Evolutionary conservation across 2,329 filamentous ascomycete genomes (phyloP).

Genomic region (Neonectria sp.): DNA sequence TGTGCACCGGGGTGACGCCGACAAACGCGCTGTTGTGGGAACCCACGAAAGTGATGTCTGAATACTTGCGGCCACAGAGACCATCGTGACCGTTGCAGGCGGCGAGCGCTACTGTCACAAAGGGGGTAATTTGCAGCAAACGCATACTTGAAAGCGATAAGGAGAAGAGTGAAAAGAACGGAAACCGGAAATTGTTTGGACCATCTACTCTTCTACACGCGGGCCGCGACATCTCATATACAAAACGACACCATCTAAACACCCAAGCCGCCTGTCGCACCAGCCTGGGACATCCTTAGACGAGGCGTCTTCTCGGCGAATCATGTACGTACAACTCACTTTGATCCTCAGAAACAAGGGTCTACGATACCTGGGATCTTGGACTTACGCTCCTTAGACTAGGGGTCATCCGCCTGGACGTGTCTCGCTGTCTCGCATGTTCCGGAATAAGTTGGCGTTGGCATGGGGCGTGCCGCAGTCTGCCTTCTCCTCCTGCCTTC

Average conservation of each 20-base stretch:
- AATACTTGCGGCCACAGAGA: constrained; percentile 71
- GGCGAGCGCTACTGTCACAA: constrained; percentile 40
- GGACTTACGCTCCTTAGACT: neutral
- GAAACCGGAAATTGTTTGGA: neutral
- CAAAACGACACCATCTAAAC: neutral
- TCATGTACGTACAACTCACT: neutral
- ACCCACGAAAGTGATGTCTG: constrained; percentile 73
- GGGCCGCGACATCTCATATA: constrained; percentile 18
- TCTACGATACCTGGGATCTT: neutral
- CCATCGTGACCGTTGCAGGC: constrained; percentile 71
- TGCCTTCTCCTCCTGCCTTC: constrained; percentile 6
- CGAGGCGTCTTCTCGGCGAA: constrained; percentile 8
- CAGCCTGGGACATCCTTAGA: constrained; percentile 1
- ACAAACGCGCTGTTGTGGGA: constrained; percentile 78
- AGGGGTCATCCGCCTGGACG: neutral
- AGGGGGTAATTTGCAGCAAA: constrained; percentile 32
- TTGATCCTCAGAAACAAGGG: constrained; percentile 2
- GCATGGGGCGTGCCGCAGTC: neutral
- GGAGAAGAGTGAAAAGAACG: neutral
- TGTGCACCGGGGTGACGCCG: constrained; percentile 66
- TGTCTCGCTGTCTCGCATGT: constrained; percentile 3
- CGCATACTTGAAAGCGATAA: constrained; percentile 30
- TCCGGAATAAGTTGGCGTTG: neutral
- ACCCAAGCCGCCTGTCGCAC: neutral
- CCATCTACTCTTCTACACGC: neutral